These are phyloP conservation scores for Diaporthe eres DNA, from an alignment of 2,329 filamentous ascomycete species.

Conservation along the genomic window DNA sequence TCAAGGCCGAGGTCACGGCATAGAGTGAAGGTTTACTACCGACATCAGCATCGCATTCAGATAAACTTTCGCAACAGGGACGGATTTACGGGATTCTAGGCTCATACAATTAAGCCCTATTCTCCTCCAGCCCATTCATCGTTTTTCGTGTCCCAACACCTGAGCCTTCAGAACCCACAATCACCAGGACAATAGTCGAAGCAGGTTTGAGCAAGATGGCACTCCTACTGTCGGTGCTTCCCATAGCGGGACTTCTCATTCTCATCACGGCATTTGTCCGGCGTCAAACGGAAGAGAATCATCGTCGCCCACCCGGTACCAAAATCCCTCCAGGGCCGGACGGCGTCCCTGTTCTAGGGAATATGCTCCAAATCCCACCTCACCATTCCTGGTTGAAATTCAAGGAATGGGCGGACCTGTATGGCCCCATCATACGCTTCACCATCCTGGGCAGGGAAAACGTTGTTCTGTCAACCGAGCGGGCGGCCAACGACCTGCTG, in stretches of 20 bases:
- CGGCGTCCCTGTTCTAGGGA: not conserved
- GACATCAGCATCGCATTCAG: not conserved
- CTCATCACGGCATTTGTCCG: not conserved
- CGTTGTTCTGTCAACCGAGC: slow-evolving; percentile 6
- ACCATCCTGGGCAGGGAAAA: slow-evolving; percentile 1
- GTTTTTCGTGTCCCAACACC: not conserved
- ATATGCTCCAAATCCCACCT: slow-evolving; percentile 5
- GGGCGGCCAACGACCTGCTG: slow-evolving; percentile 6
- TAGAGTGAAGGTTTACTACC: not conserved
- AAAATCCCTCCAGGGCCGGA: not conserved
- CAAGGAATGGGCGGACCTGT: slow-evolving; percentile 8
- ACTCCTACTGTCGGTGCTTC: not conserved
- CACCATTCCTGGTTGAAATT: slow-evolving; percentile 14
- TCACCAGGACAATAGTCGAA: not conserved
- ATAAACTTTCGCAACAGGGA: not conserved
- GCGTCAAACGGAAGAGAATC: not conserved
- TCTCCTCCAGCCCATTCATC: not conserved
- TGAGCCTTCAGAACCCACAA: not conserved
- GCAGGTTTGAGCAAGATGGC: not conserved
- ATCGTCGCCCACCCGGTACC: not conserved
- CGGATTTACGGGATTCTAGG: not conserved
- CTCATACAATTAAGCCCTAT: not conserved
- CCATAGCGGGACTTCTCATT: not conserved
- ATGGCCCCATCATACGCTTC: slow-evolving; percentile 2
- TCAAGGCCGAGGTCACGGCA: not conserved